Conservation (phyloP, 2,329 filamentous ascomycete species). For the Apiospora phragmitis region DNA sequence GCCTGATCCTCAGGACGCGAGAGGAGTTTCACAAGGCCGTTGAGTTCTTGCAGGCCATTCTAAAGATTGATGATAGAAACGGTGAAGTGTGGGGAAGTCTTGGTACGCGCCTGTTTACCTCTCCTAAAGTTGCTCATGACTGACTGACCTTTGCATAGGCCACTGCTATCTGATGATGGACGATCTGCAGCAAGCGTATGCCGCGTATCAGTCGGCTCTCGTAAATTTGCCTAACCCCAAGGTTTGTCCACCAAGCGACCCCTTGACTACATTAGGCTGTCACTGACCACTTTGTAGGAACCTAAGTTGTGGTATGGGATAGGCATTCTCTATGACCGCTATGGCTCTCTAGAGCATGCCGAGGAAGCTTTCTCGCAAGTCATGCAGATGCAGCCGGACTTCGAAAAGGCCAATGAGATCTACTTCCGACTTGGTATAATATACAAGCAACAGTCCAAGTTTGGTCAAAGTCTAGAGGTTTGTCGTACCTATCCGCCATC, state of each 20-base stretch:
- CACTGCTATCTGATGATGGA: constrained; percentile 99
- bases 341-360: constrained; percentile 93
- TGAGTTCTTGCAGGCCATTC: constrained; percentile 86
- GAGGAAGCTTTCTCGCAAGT: constrained; percentile 98
- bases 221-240: constrained; percentile 93
- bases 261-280: neutral
- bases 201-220: constrained; percentile 91
- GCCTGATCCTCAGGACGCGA: constrained; percentile 84
- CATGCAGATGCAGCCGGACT: constrained; percentile 97
- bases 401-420: constrained; percentile 98
- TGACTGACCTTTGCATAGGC: constrained; percentile 53
- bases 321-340: constrained; percentile 94
- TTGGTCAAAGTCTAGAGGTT: constrained; percentile 87
- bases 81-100: constrained; percentile 97
- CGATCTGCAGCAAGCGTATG: constrained; percentile 93
- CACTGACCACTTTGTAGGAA: constrained; percentile 57
- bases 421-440: constrained; percentile 99
- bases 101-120: constrained; percentile 54
- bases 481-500: constrained; percentile 25
- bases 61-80: constrained; percentile 85
- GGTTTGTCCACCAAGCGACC: constrained; percentile 52
- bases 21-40: constrained; percentile 94
- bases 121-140: constrained; percentile 4
- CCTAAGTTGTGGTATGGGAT: constrained; percentile 99
- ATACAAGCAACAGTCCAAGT: constrained; percentile 98